Conservation (phyloP, 768 basidiomycete genomes). For the Pulveroboletus sp. region DNA sequence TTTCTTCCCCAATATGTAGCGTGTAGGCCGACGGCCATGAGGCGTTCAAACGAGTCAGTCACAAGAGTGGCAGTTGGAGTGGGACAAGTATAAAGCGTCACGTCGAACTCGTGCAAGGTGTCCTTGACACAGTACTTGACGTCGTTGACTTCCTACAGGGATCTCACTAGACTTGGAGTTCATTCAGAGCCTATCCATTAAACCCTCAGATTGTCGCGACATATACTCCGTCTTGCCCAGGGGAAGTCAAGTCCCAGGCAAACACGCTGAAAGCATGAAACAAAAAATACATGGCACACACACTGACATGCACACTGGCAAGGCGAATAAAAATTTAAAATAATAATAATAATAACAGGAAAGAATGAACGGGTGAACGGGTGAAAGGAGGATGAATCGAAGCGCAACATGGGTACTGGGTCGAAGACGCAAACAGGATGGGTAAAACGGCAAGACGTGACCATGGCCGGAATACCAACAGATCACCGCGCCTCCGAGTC, state of each 20-base stretch:
- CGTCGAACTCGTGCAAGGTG: not conserved
- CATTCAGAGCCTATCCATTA: not conserved
- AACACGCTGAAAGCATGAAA: conserved; percentile 15
- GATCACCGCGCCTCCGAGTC: conserved; percentile 4
- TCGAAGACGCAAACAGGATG: not conserved
- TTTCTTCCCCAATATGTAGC: too few relatives aligned
- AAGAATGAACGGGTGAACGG: not conserved
- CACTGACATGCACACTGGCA: not conserved
- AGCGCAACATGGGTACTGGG: not conserved
- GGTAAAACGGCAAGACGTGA: not conserved
- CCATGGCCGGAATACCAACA: not conserved
- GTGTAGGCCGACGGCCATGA: too few relatives aligned
- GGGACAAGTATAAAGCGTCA: not conserved
- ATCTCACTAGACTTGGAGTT: not conserved
- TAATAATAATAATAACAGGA: too few relatives aligned
- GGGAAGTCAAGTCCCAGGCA: not conserved
- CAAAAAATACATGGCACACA: conserved; percentile 3
- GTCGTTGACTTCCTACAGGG: not conserved
- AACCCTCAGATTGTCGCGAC: not conserved
- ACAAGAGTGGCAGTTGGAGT: too few relatives aligned
- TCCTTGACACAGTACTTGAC: not conserved
- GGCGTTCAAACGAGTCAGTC: too few relatives aligned
- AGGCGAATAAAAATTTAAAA: not conserved
- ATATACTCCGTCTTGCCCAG: not conserved
- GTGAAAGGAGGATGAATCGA: not conserved